Conservation (phyloP, 441 rosid species). For the Euphorbia schlechtendalii region DNA sequence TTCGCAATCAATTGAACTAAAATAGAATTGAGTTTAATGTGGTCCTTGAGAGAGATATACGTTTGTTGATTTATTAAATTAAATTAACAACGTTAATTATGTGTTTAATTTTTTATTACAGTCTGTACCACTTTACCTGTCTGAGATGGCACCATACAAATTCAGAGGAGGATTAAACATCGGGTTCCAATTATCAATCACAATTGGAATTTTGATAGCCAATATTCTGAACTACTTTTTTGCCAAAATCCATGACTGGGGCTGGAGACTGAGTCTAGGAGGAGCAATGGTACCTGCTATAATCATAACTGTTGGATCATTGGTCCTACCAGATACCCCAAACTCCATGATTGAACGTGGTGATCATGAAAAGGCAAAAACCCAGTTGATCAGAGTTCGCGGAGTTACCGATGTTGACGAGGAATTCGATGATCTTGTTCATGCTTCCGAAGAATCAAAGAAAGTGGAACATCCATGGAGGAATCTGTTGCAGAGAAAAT, state of each 20-base stretch:
- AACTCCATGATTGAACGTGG: conserved; percentile 87
- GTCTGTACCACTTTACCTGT: conserved; percentile 89
- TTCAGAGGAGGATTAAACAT: conserved; percentile 80
- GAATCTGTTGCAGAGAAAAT: conserved; percentile 54
- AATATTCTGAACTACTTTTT: conserved; percentile 63
- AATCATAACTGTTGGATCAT: conserved; percentile 57
- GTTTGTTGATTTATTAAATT: neutral
- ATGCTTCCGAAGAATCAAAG: conserved; percentile 62
- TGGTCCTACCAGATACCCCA: conserved; percentile 77
- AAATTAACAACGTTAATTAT: too few species aligned
- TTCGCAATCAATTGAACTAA: neutral
- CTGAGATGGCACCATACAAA: conserved; percentile 88
- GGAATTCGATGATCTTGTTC: conserved; percentile 57
- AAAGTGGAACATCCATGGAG: conserved; percentile 63
- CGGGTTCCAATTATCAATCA: conserved; percentile 73
- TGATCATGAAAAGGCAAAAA: conserved; percentile 35
- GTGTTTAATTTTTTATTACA: conserved; percentile 27
- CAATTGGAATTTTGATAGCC: conserved; percentile 66
- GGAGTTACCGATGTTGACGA: conserved; percentile 55
- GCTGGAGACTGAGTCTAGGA: conserved; percentile 82
- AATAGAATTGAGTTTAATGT: neutral
- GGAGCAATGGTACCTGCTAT: conserved; percentile 88
- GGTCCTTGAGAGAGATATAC: conserved; percentile 11
- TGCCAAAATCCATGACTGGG: conserved; percentile 60
- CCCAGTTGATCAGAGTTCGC: conserved; percentile 44